phyloP scores from a whole-genome alignment of 2,329 filamentous ascomycete genomes.

The Fusarium tuaranense region DNA sequence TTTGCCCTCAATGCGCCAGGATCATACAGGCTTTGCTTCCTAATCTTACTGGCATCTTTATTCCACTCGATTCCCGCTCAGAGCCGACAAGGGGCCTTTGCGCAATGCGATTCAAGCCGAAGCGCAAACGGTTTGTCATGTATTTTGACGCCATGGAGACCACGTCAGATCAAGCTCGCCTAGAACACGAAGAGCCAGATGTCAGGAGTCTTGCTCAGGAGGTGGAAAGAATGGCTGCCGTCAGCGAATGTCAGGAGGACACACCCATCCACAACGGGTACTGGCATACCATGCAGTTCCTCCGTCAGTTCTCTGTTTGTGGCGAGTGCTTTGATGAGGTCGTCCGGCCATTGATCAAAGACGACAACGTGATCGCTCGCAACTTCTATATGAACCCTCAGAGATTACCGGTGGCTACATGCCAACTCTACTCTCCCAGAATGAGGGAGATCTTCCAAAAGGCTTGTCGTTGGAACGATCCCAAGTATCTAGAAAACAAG shows the following conservation, averaged over 20 bases:
- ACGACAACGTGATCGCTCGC: conserved; percentile 66
- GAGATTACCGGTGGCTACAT: conserved; percentile 67
- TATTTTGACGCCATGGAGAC: conserved; percentile 73
- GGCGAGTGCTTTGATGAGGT: conserved; percentile 87
- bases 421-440: conserved; percentile 82
- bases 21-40: conserved; percentile 81
- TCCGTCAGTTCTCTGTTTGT: conserved; percentile 86
- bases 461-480: conserved; percentile 75
- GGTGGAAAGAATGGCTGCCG: conserved; percentile 67
- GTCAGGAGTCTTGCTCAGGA: conserved; percentile 72
- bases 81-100: conserved; percentile 69
- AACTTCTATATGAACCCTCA: conserved; percentile 74
- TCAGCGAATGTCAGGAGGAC: conserved; percentile 75
- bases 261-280: conserved; percentile 69
- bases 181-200: conserved; percentile 62
- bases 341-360: conserved; percentile 75
- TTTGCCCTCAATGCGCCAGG: conserved; percentile 80
- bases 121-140: conserved; percentile 65
- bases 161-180: conserved; percentile 63
- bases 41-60: conserved; percentile 75
- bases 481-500: conserved; percentile 69
- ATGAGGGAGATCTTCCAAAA: conserved; percentile 81
- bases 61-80: conserved; percentile 60
- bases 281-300: conserved; percentile 83
- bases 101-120: conserved; percentile 71